These are phyloP conservation scores for Massarina eburnea DNA, from an alignment of 2,329 filamentous ascomycete genomes.

Conservation along the genomic window DNA sequence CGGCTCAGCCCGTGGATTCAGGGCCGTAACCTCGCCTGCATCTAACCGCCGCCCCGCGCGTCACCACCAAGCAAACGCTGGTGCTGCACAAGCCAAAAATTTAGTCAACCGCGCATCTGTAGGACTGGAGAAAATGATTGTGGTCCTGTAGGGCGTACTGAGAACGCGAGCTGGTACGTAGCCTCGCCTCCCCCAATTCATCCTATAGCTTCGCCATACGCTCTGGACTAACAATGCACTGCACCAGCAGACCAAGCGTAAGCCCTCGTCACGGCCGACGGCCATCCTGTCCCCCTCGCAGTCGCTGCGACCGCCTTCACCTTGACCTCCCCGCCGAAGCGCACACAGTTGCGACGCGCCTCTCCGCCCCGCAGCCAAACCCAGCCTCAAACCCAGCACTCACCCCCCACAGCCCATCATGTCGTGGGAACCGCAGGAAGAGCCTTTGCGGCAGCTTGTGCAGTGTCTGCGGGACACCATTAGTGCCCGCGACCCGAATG, in stretches of 20 bases:
- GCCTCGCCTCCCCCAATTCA: constrained; percentile 23
- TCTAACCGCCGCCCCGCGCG: constrained; percentile 30
- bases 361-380: constrained; percentile 15
- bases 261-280: constrained; percentile 25
- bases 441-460: constrained; percentile 86
- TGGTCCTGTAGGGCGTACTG: constrained; percentile 34
- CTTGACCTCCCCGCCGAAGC: background rate
- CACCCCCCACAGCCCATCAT: constrained; percentile 51
- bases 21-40: constrained; percentile 18
- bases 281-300: constrained; percentile 13
- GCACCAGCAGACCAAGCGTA: constrained; percentile 32
- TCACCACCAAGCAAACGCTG: constrained; percentile 36
- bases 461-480: constrained; percentile 89
- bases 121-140: constrained; percentile 31
- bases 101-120: constrained; percentile 16
- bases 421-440: constrained; percentile 89
- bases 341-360: background rate
- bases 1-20: constrained; percentile 18
- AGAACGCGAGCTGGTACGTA: constrained; percentile 37
- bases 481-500: constrained; percentile 75
- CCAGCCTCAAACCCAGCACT: constrained; percentile 12
- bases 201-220: constrained; percentile 20
- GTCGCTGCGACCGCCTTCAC: constrained; percentile 5
- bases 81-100: constrained; percentile 24
- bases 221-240: constrained; percentile 35